These are phyloP conservation scores for Colletotrichum neosansevieriae DNA, from an alignment of 2,329 filamentous ascomycete species.

Conservation along the genomic window DNA sequence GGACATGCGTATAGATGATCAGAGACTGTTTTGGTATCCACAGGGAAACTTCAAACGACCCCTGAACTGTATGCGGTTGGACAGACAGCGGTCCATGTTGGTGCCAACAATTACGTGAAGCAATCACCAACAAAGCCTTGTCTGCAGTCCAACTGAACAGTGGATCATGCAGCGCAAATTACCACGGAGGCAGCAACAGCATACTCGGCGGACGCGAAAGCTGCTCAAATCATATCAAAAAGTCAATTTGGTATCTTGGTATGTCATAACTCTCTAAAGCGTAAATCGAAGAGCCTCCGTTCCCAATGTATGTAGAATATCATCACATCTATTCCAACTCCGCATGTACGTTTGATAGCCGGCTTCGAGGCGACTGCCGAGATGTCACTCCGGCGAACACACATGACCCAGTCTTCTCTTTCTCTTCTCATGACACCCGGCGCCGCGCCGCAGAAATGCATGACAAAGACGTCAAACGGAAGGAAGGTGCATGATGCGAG, in stretches of 20 bases:
- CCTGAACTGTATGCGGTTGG: conserved; percentile 11
- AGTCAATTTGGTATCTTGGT: conserved; percentile 7
- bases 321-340: not conserved
- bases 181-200: not conserved
- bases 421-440: too few species aligned
- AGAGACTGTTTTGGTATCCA: conserved; percentile 2
- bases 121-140: conserved; percentile 2
- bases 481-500: not conserved
- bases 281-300: not conserved
- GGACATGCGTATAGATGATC: not conserved
- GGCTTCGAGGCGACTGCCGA: not conserved
- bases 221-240: not conserved
- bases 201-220: too few species aligned
- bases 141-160: not conserved
- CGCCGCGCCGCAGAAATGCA: not conserved
- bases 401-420: not conserved
- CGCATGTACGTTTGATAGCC: not conserved
- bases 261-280: not conserved
- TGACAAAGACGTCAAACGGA: not conserved
- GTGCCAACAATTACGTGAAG: conserved; percentile 10
- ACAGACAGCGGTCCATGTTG: not conserved
- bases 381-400: not conserved
- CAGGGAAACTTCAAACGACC: not conserved
- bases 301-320: not conserved
- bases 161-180: not conserved